Conservation (phyloP, 257 asterid species). For the Rauvolfia tetraphylla region DNA sequence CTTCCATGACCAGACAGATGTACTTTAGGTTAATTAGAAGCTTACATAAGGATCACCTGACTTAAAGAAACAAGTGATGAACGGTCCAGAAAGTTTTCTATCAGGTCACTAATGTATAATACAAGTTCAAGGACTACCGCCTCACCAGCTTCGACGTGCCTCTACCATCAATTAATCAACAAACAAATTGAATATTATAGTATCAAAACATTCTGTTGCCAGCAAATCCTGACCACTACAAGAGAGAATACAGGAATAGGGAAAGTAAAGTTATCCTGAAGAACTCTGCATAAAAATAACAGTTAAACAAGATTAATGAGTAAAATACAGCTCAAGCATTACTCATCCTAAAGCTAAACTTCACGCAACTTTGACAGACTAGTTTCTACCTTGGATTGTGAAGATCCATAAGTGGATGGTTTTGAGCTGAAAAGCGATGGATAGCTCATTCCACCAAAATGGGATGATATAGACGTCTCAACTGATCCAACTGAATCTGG, state of each 20-base stretch:
- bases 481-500: slow-evolving; percentile 95
- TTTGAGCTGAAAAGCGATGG: slow-evolving; percentile 98
- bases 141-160: not conserved
- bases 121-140: not conserved
- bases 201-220: not conserved
- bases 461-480: slow-evolving; percentile 96
- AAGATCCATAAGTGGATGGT: slow-evolving; percentile 60
- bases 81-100: not conserved
- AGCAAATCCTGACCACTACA: not conserved
- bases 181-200: not conserved
- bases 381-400: slow-evolving; percentile 58
- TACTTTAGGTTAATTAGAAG: not conserved
- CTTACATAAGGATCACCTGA: not conserved
- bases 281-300: not conserved
- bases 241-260: not conserved
- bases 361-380: not conserved
- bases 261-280: not conserved
- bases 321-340: slow-evolving; percentile 3
- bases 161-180: not conserved
- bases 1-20: not conserved
- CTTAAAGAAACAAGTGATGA: not conserved
- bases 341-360: not conserved
- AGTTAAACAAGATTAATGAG: not conserved
- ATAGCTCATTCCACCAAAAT: slow-evolving; percentile 95
- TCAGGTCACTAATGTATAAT: not conserved